Evolutionary conservation across 1,139 yeast genomes (phyloP), one percentile per base, ranked within the genome.

Genomic region (Chernovozyma sophiae-reginae): DNA sequence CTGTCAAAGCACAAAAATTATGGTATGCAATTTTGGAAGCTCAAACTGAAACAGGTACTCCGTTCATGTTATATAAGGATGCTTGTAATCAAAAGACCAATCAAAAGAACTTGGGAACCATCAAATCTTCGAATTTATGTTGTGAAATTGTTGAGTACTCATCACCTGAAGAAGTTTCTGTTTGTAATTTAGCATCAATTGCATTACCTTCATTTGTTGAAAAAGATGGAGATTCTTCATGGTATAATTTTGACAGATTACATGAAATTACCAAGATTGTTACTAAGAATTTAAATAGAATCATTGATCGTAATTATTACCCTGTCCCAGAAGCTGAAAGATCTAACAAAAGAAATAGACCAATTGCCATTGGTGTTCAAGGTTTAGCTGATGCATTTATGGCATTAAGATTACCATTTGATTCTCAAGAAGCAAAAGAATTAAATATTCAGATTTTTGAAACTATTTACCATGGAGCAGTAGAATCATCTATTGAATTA

Each of bases 1-100:
- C 83, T 28, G 69, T 86, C 53, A 82, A 81, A 60, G 96, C 96
- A 30, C 95, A 86, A 64, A 86, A 84, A 63, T 73, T 86, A 43
- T 86, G 96, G 96, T 81, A 83, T 48, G 80, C 89, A 38, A 86
- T 86, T 47, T 68, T 86, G 46, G 95, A 86, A 57, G 83, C 95
- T 33, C 96, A 86, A 67, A 85, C 92, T 37, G 96, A 86, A 69
- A 86, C 96, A 25, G 96, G 96, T 56, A 84, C 87, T 52, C 96
- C 96, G 35, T 87, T 84, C 70, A 85, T 86, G 87, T 73, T 86
- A 33, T 86, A 86, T 71, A 86, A 86, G 65, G 96, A 86, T 65
- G 79, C 95, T 31, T 84, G 95, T 68, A 86, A 86, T 68, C 54
- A 72, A 47, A 86, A 87, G 66, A 72, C 86, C 44, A 86, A 86